phyloP scores from a whole-genome alignment of 805 yeast species.

The Myxozyma udenii region DNA sequence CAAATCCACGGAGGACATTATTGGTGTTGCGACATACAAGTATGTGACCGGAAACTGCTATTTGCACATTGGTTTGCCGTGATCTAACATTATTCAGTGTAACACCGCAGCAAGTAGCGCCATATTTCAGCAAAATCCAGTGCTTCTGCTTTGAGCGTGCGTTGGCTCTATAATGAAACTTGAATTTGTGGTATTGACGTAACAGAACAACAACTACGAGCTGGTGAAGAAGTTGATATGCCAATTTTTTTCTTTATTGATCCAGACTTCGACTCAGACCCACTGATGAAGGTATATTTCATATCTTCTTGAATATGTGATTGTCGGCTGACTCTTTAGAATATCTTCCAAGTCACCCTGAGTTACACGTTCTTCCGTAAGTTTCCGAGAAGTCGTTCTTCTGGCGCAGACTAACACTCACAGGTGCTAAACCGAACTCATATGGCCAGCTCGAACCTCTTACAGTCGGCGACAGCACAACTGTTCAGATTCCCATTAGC shows the following conservation, averaged over 20 bases:
- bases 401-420: neutral
- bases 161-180: no score
- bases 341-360: conserved; percentile 81
- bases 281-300: conserved; percentile 66
- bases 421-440: conserved; percentile 9
- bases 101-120: conserved; percentile 94
- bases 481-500: conserved; percentile 1
- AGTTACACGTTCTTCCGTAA: conserved; percentile 83
- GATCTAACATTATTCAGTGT: conserved; percentile 50
- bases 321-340: conserved; percentile 39
- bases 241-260: conserved; percentile 96
- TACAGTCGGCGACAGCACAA: no score
- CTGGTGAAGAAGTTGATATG: conserved; percentile 99
- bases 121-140: conserved; percentile 93
- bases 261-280: conserved; percentile 92
- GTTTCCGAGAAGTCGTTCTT: neutral
- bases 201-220: conserved; percentile 77
- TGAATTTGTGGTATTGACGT: neutral
- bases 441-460: conserved; percentile 4
- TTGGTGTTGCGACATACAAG: conserved; percentile 94
- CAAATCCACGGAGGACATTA: conserved; percentile 77
- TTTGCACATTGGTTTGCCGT: neutral
- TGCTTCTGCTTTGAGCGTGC: conserved; percentile 85
- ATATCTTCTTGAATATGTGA: neutral
- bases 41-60: neutral